phyloP scores from a whole-genome alignment of 139 green algal species.

The Chlorella vulgaris region DNA sequence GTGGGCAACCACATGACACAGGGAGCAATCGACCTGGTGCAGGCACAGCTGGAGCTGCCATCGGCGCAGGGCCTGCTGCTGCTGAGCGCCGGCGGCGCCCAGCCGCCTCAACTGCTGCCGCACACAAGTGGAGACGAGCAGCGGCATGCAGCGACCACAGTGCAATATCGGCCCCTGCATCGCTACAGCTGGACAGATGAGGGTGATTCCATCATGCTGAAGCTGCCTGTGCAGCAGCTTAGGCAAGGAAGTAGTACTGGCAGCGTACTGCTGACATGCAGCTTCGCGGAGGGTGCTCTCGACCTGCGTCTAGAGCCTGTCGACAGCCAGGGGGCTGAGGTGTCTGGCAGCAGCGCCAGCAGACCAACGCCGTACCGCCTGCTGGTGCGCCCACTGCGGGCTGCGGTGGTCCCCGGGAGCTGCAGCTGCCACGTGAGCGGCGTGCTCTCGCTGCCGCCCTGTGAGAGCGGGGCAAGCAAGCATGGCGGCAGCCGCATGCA shows the following conservation, averaged over 20 bases:
- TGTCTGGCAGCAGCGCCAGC: not conserved
- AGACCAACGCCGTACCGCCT: not conserved
- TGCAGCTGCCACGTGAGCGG: constrained; percentile 17
- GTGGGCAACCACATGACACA: constrained; percentile 88
- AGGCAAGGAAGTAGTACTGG: not conserved
- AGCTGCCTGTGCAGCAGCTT: not conserved
- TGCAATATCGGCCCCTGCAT: not conserved
- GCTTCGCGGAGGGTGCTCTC: not conserved
- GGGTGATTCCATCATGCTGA: not conserved
- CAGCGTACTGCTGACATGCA: not conserved
- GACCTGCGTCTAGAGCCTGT: not conserved
- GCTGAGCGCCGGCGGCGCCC: not conserved
- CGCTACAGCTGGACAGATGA: constrained; percentile 22
- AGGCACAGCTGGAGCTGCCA: constrained; percentile 42
- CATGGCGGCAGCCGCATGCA: not conserved
- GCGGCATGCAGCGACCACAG: not conserved
- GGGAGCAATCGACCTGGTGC: constrained; percentile 81
- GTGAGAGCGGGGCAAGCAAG: not conserved
- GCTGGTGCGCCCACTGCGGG: not conserved
- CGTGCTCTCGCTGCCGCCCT: not conserved
- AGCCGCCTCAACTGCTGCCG: not conserved
- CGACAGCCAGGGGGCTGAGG: not conserved
- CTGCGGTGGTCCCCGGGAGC: not conserved
- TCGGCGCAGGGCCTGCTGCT: not conserved
- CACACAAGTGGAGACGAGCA: not conserved